These are phyloP conservation scores for Geosmithia flava DNA, from an alignment of 2,329 filamentous ascomycete species.

Conservation along the genomic window DNA sequence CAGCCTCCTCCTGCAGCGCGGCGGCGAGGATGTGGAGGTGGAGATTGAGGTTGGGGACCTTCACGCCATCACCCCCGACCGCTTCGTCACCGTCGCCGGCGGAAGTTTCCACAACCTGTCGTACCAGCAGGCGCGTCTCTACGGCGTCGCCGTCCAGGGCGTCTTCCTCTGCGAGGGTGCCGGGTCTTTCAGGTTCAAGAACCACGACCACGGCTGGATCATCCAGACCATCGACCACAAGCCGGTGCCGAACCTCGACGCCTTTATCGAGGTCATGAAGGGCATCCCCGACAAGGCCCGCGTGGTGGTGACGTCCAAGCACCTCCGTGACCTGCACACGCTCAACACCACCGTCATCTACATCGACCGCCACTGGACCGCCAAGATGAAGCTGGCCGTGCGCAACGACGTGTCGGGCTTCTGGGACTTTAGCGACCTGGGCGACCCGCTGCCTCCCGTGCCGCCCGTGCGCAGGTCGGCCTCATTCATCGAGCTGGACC, in stretches of 20 bases:
- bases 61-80: constrained; percentile 88
- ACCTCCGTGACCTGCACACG: constrained; percentile 88
- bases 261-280: constrained; percentile 87
- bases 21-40: constrained; percentile 76
- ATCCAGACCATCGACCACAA: constrained; percentile 88
- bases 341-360: constrained; percentile 86
- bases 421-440: constrained; percentile 88
- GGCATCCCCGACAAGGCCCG: constrained; percentile 69
- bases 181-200: constrained; percentile 91
- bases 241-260: constrained; percentile 73
- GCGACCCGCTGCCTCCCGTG: constrained; percentile 64
- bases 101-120: constrained; percentile 93
- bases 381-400: constrained; percentile 84
- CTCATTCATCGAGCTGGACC: constrained; percentile 84
- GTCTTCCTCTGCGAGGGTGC: constrained; percentile 93
- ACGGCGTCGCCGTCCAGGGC: constrained; percentile 82
- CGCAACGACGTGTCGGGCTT: constrained; percentile 82
- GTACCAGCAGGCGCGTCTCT: constrained; percentile 93
- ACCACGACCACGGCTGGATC: constrained; percentile 83
- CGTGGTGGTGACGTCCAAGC: constrained; percentile 90
- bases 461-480: constrained; percentile 64
- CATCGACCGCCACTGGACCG: constrained; percentile 90
- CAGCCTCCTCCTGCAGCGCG: constrained; percentile 72
- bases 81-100: constrained; percentile 88
- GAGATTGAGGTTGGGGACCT: constrained; percentile 79